Evolutionary conservation across 1,139 yeast genomes (phyloP), one percentile per base, ranked within the genome.

Genomic region (Yamadazyma songkhlaensis): DNA sequence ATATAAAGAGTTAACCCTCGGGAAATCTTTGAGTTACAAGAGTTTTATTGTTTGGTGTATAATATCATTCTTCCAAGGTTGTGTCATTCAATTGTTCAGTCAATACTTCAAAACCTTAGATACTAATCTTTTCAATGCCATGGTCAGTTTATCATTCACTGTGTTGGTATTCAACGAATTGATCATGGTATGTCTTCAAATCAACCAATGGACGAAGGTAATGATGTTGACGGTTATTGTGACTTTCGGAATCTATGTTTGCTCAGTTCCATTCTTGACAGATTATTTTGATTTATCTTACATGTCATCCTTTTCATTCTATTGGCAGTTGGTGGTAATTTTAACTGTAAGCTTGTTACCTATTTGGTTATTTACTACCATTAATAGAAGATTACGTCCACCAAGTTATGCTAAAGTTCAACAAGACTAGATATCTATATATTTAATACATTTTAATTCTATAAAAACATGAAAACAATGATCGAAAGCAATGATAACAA

Each of bases 401-500:
- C 98, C 98, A 29, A 89, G 86, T 55, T 92, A 94, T 60, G 97
- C 97, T n/a, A 92, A 92, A 57, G 97, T 92, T 35, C 97, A 87
- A 59, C 94, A 83, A 45, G 80, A 64, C 43, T 66, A 51, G 39
- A 9, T 17, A 27, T 13, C 14, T 23, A n/a, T 17, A 25, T 12
- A 26, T n/a, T 26, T 26, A 9, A 12, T 14, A 20, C 20, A 14
- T 6, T 29, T 17, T 13, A n/a, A 9, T 9, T 25, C 10, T 25
- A 7, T 25, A 25, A 25, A 4, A 11, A 25, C 9, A 11, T 25
- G 9, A 9, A 25, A 25, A 6, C 9, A 11, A 9, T 5, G 8
- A 23, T 5, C 25, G 10, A 4, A 5, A n/a, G 8, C 8, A n/a
- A 23, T 23, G 11, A 4, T 8, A n/a, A 23, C 25, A n/a, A 4